Conservation (phyloP, 768 basidiomycete genomes). For the Russula sp. region DNA sequence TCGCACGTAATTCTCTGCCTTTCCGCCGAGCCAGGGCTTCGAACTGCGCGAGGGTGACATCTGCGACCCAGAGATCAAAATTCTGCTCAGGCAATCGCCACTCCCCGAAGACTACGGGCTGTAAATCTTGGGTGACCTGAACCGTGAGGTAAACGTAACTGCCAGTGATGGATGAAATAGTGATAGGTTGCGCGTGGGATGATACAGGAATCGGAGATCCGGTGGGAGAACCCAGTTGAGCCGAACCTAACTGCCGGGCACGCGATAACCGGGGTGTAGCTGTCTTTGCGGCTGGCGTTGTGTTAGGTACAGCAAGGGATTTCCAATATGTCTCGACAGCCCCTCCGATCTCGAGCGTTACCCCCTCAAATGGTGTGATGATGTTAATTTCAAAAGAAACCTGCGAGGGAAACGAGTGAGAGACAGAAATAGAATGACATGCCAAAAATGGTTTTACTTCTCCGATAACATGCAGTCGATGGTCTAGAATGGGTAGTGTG, state of each 20-base stretch:
- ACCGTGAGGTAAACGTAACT: slow-evolving; percentile 80
- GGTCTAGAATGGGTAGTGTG: slow-evolving; percentile 81
- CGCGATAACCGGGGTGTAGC: slow-evolving; percentile 27
- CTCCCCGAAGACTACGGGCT: slow-evolving; percentile 81
- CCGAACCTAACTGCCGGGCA: slow-evolving; percentile 30
- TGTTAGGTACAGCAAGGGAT: slow-evolving; percentile 53
- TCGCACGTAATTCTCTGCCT: slow-evolving; percentile 37
- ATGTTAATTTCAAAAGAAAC: slow-evolving; percentile 85
- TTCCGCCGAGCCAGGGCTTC: slow-evolving; percentile 50
- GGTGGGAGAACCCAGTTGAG: slow-evolving; percentile 53
- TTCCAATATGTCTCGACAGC: slow-evolving; percentile 99
- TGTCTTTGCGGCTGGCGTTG: slow-evolving; percentile 27
- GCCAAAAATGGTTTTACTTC: slow-evolving; percentile 49
- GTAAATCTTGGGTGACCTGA: slow-evolving; percentile 87
- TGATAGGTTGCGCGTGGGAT: slow-evolving; percentile 51
- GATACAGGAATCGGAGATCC: slow-evolving; percentile 45
- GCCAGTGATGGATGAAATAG: slow-evolving; percentile 87
- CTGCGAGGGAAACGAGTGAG: slow-evolving; percentile 35
- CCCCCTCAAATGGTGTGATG: slow-evolving; percentile 84
- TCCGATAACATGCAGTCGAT: slow-evolving; percentile 88
- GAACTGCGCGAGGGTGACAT: slow-evolving; percentile 82
- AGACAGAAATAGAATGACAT: background rate
- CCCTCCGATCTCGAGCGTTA: slow-evolving; percentile 90
- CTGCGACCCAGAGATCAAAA: slow-evolving; percentile 74
- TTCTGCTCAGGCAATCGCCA: slow-evolving; percentile 67